phyloP scores from a whole-genome alignment of 495 filamentous ascomycete genomes.

The Hypoxylon intermedium region DNA sequence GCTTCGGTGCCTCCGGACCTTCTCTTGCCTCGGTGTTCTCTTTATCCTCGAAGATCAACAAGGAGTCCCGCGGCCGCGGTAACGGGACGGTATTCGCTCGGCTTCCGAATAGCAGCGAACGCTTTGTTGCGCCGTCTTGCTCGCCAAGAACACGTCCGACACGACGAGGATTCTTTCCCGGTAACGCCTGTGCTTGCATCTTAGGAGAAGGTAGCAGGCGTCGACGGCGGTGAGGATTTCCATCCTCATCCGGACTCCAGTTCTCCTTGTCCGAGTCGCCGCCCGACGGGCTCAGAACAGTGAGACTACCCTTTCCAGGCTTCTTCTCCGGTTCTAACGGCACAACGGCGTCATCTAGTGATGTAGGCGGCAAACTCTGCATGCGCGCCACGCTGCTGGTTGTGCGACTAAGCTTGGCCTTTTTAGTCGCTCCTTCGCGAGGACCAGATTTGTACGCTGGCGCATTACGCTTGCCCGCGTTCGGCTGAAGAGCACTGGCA shows the following conservation, averaged over 20 bases:
- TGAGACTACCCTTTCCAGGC: conserved; percentile 49
- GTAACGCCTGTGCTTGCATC: not conserved
- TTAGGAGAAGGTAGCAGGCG: conserved; percentile 27
- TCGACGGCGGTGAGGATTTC: conserved; percentile 49
- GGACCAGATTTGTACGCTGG: conserved; percentile 55
- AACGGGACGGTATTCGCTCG: conserved; percentile 47
- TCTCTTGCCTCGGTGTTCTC: conserved; percentile 17
- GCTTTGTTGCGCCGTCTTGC: conserved; percentile 31
- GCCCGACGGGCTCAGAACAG: conserved; percentile 41
- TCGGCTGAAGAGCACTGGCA: conserved; percentile 56
- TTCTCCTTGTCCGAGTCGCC: conserved; percentile 95
- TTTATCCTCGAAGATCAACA: conserved; percentile 54
- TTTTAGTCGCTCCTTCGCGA: conserved; percentile 60
- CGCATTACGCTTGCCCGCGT: conserved; percentile 66
- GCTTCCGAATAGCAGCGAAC: conserved; percentile 34
- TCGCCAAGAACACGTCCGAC: conserved; percentile 44
- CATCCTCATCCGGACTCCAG: conserved; percentile 66
- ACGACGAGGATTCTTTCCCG: conserved; percentile 46
- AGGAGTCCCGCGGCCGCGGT: conserved; percentile 18
- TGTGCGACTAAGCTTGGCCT: conserved; percentile 68
- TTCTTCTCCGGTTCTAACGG: conserved; percentile 40
- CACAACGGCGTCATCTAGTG: conserved; percentile 23
- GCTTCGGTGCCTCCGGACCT: conserved; percentile 58
- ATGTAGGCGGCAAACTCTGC: conserved; percentile 53
- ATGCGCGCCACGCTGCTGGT: conserved; percentile 72